Evolutionary conservation across 164 flowering plant species (phyloP).

Genomic region (Tinospora cordifolia): DNA sequence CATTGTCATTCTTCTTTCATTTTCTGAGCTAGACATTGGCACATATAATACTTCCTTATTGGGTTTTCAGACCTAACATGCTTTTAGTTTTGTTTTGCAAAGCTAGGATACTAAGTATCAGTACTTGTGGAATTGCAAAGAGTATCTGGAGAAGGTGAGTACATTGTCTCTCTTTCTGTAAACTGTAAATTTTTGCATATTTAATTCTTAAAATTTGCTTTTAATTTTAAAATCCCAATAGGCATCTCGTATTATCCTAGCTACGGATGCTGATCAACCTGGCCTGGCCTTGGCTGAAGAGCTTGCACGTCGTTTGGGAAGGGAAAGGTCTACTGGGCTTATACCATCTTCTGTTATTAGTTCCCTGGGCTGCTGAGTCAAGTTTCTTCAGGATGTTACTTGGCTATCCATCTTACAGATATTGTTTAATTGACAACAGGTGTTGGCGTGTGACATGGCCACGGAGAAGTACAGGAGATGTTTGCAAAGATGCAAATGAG

Average conservation of each 20-base stretch:
- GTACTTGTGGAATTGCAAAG: constrained; percentile 89
- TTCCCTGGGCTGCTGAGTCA: background rate
- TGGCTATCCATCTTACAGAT: background rate
- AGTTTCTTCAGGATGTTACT: background rate
- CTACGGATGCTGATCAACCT: constrained; percentile 82
- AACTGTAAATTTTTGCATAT: background rate
- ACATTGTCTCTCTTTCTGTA: background rate
- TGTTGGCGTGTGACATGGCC: constrained; percentile 96
- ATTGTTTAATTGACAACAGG: constrained; percentile 25
- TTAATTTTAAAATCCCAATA: background rate
- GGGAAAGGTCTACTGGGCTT: constrained; percentile 53
- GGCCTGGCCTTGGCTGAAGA: constrained; percentile 95
- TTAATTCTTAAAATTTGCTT: background rate
- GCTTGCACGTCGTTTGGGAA: constrained; percentile 93
- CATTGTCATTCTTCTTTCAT: background rate
- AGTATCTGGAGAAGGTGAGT: constrained; percentile 26
- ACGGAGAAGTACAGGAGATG: constrained; percentile 40
- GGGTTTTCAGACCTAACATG: background rate
- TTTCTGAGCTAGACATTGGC: background rate
- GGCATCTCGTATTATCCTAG: constrained; percentile 44
- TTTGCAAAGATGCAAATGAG: constrained; percentile 93
- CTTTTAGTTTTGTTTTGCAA: constrained; percentile 26
- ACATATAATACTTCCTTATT: background rate
- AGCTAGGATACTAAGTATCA: constrained; percentile 83
- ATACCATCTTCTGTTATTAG: background rate